Evolutionary conservation across 495 filamentous ascomycete species (phyloP).

Genomic region (Penicillium odoratum): DNA sequence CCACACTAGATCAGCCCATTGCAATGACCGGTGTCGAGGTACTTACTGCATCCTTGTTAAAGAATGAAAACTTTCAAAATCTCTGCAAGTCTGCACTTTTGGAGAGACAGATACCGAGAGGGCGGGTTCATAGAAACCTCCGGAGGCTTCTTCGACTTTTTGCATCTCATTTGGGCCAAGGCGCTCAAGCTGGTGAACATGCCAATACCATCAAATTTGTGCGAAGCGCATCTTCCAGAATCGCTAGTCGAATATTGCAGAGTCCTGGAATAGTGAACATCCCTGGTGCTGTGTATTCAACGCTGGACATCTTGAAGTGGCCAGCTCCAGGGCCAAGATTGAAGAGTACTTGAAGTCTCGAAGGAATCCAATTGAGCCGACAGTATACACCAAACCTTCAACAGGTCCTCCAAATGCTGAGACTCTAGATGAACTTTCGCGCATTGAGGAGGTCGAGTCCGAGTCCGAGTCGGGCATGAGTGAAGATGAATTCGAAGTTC

Average conservation of each 20-base stretch:
- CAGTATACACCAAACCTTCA: too few species aligned
- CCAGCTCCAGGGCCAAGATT: not conserved
- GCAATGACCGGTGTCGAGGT: not conserved
- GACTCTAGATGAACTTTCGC: not conserved
- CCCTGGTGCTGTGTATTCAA: not conserved
- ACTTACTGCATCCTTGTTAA: not conserved
- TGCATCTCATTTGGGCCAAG: not conserved
- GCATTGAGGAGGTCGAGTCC: not conserved
- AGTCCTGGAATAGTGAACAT: too few species aligned
- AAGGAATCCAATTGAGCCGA: not conserved
- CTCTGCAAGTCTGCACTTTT: slow-evolving; percentile 1
- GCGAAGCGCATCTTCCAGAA: not conserved
- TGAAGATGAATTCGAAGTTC: not conserved
- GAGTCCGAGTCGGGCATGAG: not conserved
- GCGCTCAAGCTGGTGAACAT: not conserved
- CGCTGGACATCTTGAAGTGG: not conserved
- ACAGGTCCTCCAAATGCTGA: too few species aligned
- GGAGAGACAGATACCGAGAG: not conserved
- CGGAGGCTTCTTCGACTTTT: not conserved
- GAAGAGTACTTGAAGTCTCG: not conserved
- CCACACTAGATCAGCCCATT: not conserved
- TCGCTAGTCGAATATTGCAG: not conserved
- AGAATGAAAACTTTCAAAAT: not conserved
- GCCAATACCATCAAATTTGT: not conserved
- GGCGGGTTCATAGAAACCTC: not conserved